Base-by-base conservation (phyloP, 495 filamentous ascomycete species). In the Xylaria bambusicola region DNA sequence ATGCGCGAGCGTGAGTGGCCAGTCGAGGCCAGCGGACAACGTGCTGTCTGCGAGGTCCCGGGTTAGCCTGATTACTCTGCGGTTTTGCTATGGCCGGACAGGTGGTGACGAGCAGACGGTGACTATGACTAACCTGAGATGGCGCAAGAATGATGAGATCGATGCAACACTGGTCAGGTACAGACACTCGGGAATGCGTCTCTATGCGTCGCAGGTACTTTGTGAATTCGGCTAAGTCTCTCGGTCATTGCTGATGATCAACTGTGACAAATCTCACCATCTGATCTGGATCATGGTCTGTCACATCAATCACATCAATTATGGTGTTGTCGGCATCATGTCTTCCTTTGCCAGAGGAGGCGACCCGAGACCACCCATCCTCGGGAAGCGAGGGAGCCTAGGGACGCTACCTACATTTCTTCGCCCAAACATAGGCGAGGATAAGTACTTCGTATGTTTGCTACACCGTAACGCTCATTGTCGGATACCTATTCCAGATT, bases 61-160 rank as follows among this genome's bases (percentile, higher is more conserved):
- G 10, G 29, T 33, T 5, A 33, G 29, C 29, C 10, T 5, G 29
- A 5, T 33, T 33, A 33, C 5, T 33, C 5, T 10, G 10, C 29
- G 5, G 10, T 33, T 5, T 33, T 10, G 29, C 5, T 33, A 33
- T 29, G 46, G 46, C 46, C 42, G 2, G 23, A 20, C 23, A 26
- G 5, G 42, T 26, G 23, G 17, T 12, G 5, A 21, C 42, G 3
- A 21, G 36, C n/a, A 20, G 40, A n/a, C 18, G 40, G 13, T n/a
- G 18, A 20, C 40, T 15, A n/a, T n/a, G 5, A 33, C 5, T 23
- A 12, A 18, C n/a, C 1, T 13, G 6, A 18, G 53, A 56, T 56
- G 53, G 42, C 38, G 42, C 53, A 48, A 56, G 53, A 56, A 48
- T 56, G 41, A 36, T 56, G 53, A 56, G 53, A 56, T 56, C 41